phyloP scores from a whole-genome alignment of 495 filamentous ascomycete species.

The Penicillium canariense region DNA sequence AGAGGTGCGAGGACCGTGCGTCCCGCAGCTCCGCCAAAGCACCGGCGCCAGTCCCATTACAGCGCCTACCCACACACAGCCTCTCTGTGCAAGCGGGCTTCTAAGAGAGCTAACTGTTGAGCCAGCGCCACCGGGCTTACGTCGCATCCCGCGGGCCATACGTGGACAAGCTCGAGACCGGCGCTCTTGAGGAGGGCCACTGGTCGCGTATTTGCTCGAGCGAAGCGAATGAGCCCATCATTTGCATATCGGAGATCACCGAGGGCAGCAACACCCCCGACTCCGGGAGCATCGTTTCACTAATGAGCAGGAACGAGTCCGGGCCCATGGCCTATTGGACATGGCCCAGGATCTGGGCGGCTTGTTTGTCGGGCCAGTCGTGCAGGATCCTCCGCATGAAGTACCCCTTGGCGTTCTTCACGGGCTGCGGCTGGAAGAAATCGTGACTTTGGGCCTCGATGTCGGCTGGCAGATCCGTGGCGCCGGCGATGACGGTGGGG shows the following conservation, averaged over 20 bases:
- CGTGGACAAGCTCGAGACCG: constrained; percentile 59
- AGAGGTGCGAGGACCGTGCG: background rate
- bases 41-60: background rate
- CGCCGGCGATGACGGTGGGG: constrained; percentile 35
- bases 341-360: too few relatives aligned
- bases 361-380: too few relatives aligned
- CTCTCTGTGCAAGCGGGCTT: background rate
- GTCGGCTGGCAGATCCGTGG: constrained; percentile 17
- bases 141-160: constrained; percentile 3
- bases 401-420: constrained; percentile 32
- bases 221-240: constrained; percentile 36
- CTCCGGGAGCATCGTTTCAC: constrained; percentile 31
- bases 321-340: too few relatives aligned
- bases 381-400: too few relatives aligned
- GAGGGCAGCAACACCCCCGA: constrained; percentile 5
- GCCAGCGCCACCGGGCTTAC: background rate
- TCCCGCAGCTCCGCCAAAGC: too few relatives aligned
- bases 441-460: constrained; percentile 42
- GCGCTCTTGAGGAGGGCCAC: constrained; percentile 33
- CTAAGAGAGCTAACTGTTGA: background rate
- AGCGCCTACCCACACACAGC: background rate
- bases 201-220: constrained; percentile 33
- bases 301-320: constrained; percentile 44
- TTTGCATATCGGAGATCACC: constrained; percentile 36
- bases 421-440: constrained; percentile 50